phyloP scores from a whole-genome alignment of 208 protist species.

The Herpetomonas samuelpessoai region DNA sequence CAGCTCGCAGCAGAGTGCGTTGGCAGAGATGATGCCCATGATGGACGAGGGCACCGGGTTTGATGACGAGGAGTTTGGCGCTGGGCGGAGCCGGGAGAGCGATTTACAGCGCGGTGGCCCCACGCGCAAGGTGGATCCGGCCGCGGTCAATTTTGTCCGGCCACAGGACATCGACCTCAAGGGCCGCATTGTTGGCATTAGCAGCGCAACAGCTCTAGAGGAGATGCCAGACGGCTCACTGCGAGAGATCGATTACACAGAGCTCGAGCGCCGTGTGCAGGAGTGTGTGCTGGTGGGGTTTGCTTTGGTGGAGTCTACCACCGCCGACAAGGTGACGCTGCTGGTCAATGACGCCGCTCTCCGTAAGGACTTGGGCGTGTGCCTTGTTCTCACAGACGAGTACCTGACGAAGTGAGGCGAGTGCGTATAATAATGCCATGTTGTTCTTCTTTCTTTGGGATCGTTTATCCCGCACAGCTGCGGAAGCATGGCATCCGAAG shows the following conservation, averaged over 20 bases:
- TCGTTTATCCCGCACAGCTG: too few species aligned
- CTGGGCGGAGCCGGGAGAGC: not conserved
- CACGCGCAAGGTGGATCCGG: conserved; percentile 17
- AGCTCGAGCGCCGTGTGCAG: conserved; percentile 39
- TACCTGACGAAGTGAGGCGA: conserved; percentile 8
- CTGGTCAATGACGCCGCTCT: conserved; percentile 32
- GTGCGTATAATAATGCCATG: too few species aligned
- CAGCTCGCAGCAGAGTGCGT: conserved; percentile 23
- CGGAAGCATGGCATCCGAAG: too few species aligned
- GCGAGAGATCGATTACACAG: conserved; percentile 35
- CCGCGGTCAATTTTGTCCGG: conserved; percentile 43
- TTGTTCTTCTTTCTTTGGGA: too few species aligned
- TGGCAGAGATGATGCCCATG: conserved; percentile 71
- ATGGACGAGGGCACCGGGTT: conserved; percentile 29
- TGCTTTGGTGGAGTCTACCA: conserved; percentile 52
- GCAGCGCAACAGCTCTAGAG: conserved; percentile 49
- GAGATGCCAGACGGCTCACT: conserved; percentile 41
- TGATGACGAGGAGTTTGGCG: not conserved
- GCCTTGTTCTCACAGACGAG: conserved; percentile 54
- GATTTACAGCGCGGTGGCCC: not conserved
- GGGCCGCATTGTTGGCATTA: conserved; percentile 51
- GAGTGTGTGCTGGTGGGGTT: conserved; percentile 44
- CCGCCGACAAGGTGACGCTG: conserved; percentile 35
- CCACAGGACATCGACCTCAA: conserved; percentile 52
- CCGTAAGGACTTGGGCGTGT: conserved; percentile 41